Evolutionary conservation across 2,329 filamentous ascomycete species (phyloP).

Genomic region (Furcasterigmium furcatum): DNA sequence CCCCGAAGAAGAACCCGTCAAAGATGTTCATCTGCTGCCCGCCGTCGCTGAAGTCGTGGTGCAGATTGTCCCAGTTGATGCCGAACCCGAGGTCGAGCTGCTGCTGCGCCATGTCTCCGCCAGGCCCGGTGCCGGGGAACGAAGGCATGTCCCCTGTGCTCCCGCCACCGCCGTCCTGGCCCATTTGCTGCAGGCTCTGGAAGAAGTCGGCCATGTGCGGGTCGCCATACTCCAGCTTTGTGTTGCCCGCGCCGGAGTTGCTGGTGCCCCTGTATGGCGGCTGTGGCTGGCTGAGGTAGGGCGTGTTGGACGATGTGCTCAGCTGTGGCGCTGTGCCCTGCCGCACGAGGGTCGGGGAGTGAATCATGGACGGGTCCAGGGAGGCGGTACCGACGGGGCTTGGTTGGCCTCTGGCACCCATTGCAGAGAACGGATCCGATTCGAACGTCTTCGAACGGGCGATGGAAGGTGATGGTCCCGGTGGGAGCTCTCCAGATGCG

Average conservation of each 20-base stretch:
- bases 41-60: conserved; percentile 59
- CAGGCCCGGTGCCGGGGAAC: conserved; percentile 4
- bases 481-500: conserved; percentile 27
- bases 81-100: conserved; percentile 65
- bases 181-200: conserved; percentile 34
- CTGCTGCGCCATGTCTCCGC: conserved; percentile 32
- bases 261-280: conserved; percentile 13
- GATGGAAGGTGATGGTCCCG: conserved; percentile 36
- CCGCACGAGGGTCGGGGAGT: conserved; percentile 38
- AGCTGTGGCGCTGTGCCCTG: conserved; percentile 23
- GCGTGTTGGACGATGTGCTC: neutral
- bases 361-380: conserved; percentile 41
- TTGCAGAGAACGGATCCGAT: conserved; percentile 20
- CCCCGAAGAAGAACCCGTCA: conserved; percentile 71
- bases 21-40: conserved; percentile 61
- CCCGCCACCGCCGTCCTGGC: conserved; percentile 17
- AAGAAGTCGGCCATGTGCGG: conserved; percentile 53
- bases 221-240: conserved; percentile 39
- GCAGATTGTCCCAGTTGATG: conserved; percentile 60
- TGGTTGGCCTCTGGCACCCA: conserved; percentile 19
- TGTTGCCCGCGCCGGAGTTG: conserved; percentile 7
- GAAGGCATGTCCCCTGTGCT: conserved; percentile 14
- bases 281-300: neutral
- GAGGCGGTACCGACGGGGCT: conserved; percentile 24
- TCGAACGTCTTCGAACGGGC: conserved; percentile 33